A percentile compares a stretch with the other conserved stretches of the same genome.
phyloP scores from a whole-genome alignment of 2,329 filamentous ascomycete genomes.

The Lachnum nothofagi region DNA sequence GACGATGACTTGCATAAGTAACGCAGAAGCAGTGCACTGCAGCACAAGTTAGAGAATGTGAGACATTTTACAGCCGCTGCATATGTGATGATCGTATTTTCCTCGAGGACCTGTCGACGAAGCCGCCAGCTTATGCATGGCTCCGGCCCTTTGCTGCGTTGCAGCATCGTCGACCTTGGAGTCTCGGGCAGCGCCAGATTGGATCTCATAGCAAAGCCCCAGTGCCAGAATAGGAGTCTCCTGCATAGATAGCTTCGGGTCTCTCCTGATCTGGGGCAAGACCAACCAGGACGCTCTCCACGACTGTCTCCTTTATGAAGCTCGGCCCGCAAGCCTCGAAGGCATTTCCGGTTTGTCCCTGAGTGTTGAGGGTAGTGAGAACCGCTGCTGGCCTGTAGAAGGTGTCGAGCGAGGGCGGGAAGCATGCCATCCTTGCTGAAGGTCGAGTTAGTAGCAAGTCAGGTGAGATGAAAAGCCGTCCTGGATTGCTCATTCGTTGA shows the following conservation, averaged over 20 bases:
- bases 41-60: conserved; percentile 18
- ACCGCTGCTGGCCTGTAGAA: conserved; percentile 28
- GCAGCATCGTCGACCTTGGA: conserved; percentile 17
- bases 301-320: conserved; percentile 9
- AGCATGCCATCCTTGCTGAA: conserved; percentile 20
- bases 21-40: conserved; percentile 13
- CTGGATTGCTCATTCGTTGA: conserved; percentile 22
- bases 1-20: conserved; percentile 26
- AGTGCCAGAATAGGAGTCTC: conserved; percentile 29
- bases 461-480: conserved; percentile 21
- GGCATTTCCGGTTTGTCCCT: conserved; percentile 19
- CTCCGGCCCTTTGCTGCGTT: conserved; percentile 16
- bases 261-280: conserved; percentile 27
- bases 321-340: conserved; percentile 16
- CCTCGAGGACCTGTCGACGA: conserved; percentile 8
- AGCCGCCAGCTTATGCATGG: conserved; percentile 13
- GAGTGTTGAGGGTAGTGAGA: conserved; percentile 20
- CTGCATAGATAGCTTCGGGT: conserved; percentile 31
- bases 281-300: conserved; percentile 22
- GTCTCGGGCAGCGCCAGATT: conserved; percentile 20
- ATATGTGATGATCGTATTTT: conserved; percentile 15
- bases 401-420: conserved; percentile 17
- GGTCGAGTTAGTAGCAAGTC: conserved; percentile 21
- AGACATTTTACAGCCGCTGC: conserved; percentile 21
- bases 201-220: conserved; percentile 21